Evolutionary conservation across 2,329 filamentous ascomycete genomes (phyloP).

Genomic region (Trichoderma citrinoviride): DNA sequence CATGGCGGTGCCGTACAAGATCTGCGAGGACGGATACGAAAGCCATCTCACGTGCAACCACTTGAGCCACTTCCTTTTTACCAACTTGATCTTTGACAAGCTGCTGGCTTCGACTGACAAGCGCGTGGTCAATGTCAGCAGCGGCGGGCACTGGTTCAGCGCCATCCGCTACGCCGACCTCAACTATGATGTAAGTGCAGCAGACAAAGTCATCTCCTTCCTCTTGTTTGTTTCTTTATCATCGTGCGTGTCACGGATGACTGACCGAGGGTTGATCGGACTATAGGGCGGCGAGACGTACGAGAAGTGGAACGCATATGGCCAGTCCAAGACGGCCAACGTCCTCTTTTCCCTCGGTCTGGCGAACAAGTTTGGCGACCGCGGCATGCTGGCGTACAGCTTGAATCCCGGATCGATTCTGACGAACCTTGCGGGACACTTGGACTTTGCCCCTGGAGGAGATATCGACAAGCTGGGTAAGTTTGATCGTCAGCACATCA

Average conservation of each 20-base stretch:
- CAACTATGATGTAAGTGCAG: slow-evolving; percentile 32
- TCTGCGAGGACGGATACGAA: slow-evolving; percentile 41
- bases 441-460: slow-evolving; percentile 25
- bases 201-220: not conserved
- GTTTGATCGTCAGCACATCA: not conserved
- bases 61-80: slow-evolving; percentile 47
- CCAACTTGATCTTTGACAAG: slow-evolving; percentile 45
- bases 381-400: slow-evolving; percentile 35
- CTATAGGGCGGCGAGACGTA: slow-evolving; percentile 32
- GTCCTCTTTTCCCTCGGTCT: slow-evolving; percentile 36
- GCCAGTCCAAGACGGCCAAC: slow-evolving; percentile 40
- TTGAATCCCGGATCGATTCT: slow-evolving; percentile 36
- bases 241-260: no score
- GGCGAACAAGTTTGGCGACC: slow-evolving; percentile 33
- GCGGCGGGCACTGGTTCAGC: slow-evolving; percentile 32
- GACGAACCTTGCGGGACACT: slow-evolving; percentile 27
- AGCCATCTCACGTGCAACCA: slow-evolving; percentile 46
- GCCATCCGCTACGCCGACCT: slow-evolving; percentile 36
- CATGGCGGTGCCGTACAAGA: slow-evolving; percentile 37
- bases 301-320: slow-evolving; percentile 37
- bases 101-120: slow-evolving; percentile 36
- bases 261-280: not conserved
- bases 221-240: no score
- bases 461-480: slow-evolving; percentile 26
- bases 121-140: slow-evolving; percentile 44